Evolutionary conservation across 2,329 filamentous ascomycete species (phyloP).

Genomic region (Epichloe baconii): DNA sequence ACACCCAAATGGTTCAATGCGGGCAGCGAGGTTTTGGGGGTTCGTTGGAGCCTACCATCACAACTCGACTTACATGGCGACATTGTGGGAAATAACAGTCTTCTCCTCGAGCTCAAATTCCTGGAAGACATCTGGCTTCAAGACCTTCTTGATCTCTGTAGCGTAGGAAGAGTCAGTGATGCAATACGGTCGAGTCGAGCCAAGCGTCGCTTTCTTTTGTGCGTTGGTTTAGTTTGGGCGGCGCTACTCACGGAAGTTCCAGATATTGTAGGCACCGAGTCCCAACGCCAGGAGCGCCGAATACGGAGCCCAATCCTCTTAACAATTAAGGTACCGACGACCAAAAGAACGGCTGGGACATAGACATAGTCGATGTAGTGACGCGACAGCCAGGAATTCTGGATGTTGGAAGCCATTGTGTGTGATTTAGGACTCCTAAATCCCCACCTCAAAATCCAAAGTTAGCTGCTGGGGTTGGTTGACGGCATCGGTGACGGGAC

Average conservation of each 20-base stretch:
- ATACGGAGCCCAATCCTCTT: constrained; percentile 68
- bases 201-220: not conserved
- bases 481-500: not conserved
- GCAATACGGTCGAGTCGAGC: constrained; percentile 4
- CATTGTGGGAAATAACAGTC: constrained; percentile 93
- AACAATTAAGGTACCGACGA: constrained; percentile 63
- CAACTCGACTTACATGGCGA: constrained; percentile 62
- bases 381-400: constrained; percentile 31
- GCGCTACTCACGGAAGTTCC: constrained; percentile 48
- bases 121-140: constrained; percentile 81
- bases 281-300: constrained; percentile 53
- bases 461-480: not conserved
- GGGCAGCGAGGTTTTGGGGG: not conserved
- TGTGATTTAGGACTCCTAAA: not conserved
- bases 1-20: not conserved
- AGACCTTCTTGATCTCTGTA: constrained; percentile 62
- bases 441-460: not conserved
- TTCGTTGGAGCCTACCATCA: not conserved
- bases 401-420: constrained; percentile 15
- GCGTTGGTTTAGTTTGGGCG: not conserved
- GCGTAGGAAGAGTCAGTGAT: constrained; percentile 1
- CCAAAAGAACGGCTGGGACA: constrained; percentile 65
- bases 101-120: constrained; percentile 90
- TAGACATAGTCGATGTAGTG: constrained; percentile 69
- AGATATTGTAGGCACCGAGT: constrained; percentile 60